phyloP scores from a whole-genome alignment of 257 asterid species.

The Marsdenia floribunda region DNA sequence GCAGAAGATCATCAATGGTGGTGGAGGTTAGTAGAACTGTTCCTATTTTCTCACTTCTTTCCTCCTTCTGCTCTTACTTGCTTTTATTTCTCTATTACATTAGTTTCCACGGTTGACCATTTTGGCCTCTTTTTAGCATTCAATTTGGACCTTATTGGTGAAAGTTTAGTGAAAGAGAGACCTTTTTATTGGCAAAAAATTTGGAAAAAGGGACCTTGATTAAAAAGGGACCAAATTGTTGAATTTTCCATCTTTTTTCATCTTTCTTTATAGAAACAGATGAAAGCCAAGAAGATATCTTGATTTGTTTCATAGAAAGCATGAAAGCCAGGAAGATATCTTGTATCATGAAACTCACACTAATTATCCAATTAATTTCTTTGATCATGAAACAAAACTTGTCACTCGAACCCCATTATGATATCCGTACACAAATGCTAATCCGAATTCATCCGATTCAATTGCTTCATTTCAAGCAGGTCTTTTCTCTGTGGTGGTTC shows the following conservation, averaged over 20 bases:
- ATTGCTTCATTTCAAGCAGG: constrained; percentile 6
- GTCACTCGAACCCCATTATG: neutral
- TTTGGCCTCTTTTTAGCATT: no score
- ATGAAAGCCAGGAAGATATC: no score
- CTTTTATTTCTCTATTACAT: no score
- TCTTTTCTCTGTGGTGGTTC: constrained; percentile 31
- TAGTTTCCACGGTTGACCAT: no score
- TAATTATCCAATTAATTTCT: neutral
- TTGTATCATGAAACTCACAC: neutral
- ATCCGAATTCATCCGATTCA: neutral
- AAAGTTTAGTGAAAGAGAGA: no score
- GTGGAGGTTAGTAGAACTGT: constrained; percentile 28
- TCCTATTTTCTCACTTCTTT: neutral
- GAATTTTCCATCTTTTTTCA: no score
- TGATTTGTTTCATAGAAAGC: neutral
- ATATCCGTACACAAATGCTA: neutral
- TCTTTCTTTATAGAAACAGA: neutral
- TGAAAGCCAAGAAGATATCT: neutral
- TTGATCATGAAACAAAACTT: neutral
- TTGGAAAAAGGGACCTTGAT: no score
- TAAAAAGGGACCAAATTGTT: no score
- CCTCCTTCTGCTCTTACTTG: neutral
- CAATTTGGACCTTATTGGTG: no score
- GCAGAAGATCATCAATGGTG: constrained; percentile 41
- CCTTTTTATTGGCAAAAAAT: no score